These are phyloP conservation scores for Kodamaea anthophila DNA, from an alignment of 1,139 yeast species.

Conservation along the genomic window DNA sequence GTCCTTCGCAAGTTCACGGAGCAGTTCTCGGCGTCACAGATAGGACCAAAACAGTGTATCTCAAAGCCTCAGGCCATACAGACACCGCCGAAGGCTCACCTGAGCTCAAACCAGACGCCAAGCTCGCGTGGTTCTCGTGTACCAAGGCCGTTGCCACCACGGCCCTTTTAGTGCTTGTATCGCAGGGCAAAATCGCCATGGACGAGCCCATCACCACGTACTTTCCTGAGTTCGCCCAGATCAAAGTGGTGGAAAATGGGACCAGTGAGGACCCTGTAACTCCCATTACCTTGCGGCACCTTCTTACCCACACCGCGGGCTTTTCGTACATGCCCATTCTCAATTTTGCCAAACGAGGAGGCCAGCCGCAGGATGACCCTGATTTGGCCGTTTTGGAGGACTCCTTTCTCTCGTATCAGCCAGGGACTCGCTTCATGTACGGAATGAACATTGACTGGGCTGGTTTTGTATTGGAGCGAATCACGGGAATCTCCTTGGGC, in stretches of 20 bases:
- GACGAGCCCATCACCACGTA: slow-evolving; percentile 32
- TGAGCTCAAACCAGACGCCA: neutral
- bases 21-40: slow-evolving; percentile 21
- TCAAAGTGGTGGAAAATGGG: slow-evolving; percentile 14
- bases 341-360: slow-evolving; percentile 14
- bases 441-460: slow-evolving; percentile 52
- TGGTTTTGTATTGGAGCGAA: slow-evolving; percentile 39
- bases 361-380: slow-evolving; percentile 14
- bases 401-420: slow-evolving; percentile 35
- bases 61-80: slow-evolving; percentile 12
- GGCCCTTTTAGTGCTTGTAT: slow-evolving; percentile 41
- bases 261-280: neutral
- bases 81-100: neutral
- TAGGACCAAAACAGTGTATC: slow-evolving; percentile 17
- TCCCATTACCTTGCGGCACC: slow-evolving; percentile 38
- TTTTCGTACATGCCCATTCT: slow-evolving; percentile 36
- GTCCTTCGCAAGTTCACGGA: too few species aligned
- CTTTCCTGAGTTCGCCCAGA: slow-evolving; percentile 36
- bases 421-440: slow-evolving; percentile 47
- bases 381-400: slow-evolving; percentile 14
- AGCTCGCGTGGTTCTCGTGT: slow-evolving; percentile 28
- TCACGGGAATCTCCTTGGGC: slow-evolving; percentile 40
- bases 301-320: slow-evolving; percentile 49
- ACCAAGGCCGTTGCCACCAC: slow-evolving; percentile 46
- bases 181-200: slow-evolving; percentile 35